Evolutionary conservation across 345 rosid species (phyloP).

Genomic region (Eucalyptus polybractea): DNA sequence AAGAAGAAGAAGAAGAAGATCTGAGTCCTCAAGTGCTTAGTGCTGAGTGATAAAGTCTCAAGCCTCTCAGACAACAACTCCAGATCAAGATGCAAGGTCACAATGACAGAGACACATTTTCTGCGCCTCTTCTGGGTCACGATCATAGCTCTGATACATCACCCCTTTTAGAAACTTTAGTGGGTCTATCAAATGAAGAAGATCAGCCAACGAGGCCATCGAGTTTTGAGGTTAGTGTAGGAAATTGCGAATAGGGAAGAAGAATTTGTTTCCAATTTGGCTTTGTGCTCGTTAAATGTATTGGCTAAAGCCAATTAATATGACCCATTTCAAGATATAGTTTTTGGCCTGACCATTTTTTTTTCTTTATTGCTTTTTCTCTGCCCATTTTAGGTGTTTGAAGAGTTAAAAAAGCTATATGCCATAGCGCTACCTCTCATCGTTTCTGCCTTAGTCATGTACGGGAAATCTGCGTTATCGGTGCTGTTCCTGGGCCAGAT

Average conservation of each 20-base stretch:
- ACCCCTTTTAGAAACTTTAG: background rate
- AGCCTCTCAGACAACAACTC: background rate
- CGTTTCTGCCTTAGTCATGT: constrained; percentile 31
- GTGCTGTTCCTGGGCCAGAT: constrained; percentile 41
- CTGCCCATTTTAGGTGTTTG: constrained; percentile 13
- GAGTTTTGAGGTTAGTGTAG: background rate
- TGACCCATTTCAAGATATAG: background rate
- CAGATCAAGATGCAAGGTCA: background rate
- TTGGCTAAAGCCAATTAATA: background rate
- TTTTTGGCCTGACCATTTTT: background rate
- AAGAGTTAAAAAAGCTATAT: constrained; percentile 34
- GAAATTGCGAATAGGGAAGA: background rate
- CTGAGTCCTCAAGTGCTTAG: background rate
- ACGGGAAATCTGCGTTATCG: constrained; percentile 32
- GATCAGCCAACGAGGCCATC: background rate
- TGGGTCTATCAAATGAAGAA: background rate
- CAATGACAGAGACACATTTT: background rate
- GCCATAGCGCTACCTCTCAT: constrained; percentile 37
- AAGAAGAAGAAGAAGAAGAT: background rate
- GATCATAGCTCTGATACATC: background rate
- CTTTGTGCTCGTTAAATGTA: background rate
- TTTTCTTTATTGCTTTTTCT: background rate
- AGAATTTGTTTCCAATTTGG: background rate
- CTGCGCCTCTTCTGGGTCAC: background rate
- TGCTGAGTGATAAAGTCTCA: background rate